Base-by-base conservation (phyloP, 768 basidiomycete genomes). In the Podaxis mareebaensis region DNA sequence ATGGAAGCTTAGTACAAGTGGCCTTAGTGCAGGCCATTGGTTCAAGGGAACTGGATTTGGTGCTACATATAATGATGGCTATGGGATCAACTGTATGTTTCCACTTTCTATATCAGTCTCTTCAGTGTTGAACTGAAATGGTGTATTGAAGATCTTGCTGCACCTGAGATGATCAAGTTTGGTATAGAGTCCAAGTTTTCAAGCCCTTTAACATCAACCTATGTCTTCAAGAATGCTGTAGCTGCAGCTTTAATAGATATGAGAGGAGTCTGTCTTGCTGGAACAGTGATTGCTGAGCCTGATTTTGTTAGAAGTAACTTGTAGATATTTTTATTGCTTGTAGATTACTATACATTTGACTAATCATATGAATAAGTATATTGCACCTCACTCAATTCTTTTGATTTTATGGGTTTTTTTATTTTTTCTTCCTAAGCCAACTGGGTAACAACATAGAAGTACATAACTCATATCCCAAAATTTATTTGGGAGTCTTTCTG, bases 31-130 rank as follows among this genome's bases (percentile, higher is more conserved):
- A 26, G 95, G 95, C 0, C 83, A 87, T 67, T 79, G 89, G 42
- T 98, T 97, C 78, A 85, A 86, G 53, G 95, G 96, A 1, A 97
- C 95, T 7, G 95, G 95, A 3, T 97, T 97, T 74, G 95, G 96
- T 3, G 77, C 94, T 2, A 76, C 80, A 10, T 95, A 88, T 76
- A 81, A 85, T 44, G 89, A 96, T 77, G 96, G 96, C 8, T 96
- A 96, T 78, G 95, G 96, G 1, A 90, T 97, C 68, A 96, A 93
- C 72, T 98, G 95, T 95, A 71, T 69, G 91, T 81, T 48, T 33
- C 33, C 8, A 33, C 28, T 53, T 22, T 64, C 30, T 15, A 13
- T 57, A 53, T 53, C 8, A 44, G 2, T 22, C 33, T 12, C 36
- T 53, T 38, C 42, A 15, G 24, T 10, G 8, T 28, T 57, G 11